phyloP scores from a whole-genome alignment of 768 basidiomycete genomes.

The Lactarius hatsudake region DNA sequence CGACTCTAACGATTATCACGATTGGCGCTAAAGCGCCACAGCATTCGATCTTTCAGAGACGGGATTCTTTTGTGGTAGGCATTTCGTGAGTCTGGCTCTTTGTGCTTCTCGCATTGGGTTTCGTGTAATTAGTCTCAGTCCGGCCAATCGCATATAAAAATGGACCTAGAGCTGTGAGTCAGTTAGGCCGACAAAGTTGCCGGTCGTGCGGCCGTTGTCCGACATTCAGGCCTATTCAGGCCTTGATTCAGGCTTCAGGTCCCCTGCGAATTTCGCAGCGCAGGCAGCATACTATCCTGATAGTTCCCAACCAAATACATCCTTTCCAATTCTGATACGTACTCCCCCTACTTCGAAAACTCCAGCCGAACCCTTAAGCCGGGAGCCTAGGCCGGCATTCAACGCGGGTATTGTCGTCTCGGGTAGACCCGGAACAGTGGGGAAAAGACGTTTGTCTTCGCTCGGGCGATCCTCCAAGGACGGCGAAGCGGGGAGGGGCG shows the following conservation, averaged over 20 bases:
- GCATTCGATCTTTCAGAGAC: not conserved
- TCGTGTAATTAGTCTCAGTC: not conserved
- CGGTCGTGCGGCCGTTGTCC: not conserved
- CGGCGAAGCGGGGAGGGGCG: not conserved
- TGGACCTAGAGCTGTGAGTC: not conserved
- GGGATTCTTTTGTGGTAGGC: not conserved
- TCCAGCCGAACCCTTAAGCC: constrained; percentile 46
- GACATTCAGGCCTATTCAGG: no score
- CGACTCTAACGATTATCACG: not conserved
- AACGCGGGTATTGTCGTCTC: constrained; percentile 45
- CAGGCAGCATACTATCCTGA: constrained; percentile 14
- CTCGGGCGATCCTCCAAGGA: constrained; percentile 7
- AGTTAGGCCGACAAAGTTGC: not conserved
- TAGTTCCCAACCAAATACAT: constrained; percentile 49
- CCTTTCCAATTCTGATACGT: constrained; percentile 70
- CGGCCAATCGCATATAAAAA: not conserved
- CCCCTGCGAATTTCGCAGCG: no score
- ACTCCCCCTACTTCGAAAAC: constrained; percentile 53
- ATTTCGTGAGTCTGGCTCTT: not conserved
- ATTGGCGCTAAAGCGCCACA: constrained; percentile 5
- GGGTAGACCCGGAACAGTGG: constrained; percentile 53
- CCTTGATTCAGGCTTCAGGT: no score
- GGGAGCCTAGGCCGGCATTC: constrained; percentile 45
- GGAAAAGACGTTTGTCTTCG: constrained; percentile 36
- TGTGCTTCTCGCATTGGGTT: not conserved